phyloP scores from a whole-genome alignment of 495 filamentous ascomycete genomes.

The Hypoxylon crocopeplum region DNA sequence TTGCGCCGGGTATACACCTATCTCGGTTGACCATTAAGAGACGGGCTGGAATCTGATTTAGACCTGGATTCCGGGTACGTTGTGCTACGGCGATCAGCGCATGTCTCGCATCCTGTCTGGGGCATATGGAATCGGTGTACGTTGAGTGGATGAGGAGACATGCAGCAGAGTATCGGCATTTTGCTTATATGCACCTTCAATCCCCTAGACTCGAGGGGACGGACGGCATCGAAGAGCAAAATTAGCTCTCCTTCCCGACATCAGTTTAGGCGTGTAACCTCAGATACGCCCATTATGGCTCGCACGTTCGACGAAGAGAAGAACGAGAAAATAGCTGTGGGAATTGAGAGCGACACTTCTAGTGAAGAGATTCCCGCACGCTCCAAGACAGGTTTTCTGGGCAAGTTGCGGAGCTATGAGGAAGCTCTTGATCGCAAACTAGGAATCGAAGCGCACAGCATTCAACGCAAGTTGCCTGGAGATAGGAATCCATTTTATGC shows the following conservation, averaged over 20 bases:
- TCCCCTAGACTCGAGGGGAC: neutral
- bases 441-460: conserved; percentile 60
- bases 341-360: conserved; percentile 12
- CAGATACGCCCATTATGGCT: conserved; percentile 2
- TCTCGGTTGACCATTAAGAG: conserved; percentile 7
- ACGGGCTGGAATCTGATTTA: neutral
- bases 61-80: neutral
- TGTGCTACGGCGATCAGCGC: conserved; percentile 1
- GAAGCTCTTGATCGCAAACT: conserved; percentile 58
- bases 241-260: neutral
- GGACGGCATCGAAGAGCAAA: neutral
- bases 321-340: conserved; percentile 1
- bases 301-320: conserved; percentile 18
- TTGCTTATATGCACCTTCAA: conserved; percentile 12
- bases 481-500: conserved; percentile 48
- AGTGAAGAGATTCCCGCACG: conserved; percentile 6
- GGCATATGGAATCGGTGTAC: neutral
- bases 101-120: conserved; percentile 20
- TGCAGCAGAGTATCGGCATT: neutral
- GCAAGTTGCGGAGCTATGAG: conserved; percentile 49
- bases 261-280: neutral
- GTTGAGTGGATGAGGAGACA: neutral
- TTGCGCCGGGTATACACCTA: neutral
- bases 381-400: conserved; percentile 10
- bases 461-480: conserved; percentile 59